phyloP scores from a whole-genome alignment of 2,329 filamentous ascomycete species.

The Spiromastix sp. region DNA sequence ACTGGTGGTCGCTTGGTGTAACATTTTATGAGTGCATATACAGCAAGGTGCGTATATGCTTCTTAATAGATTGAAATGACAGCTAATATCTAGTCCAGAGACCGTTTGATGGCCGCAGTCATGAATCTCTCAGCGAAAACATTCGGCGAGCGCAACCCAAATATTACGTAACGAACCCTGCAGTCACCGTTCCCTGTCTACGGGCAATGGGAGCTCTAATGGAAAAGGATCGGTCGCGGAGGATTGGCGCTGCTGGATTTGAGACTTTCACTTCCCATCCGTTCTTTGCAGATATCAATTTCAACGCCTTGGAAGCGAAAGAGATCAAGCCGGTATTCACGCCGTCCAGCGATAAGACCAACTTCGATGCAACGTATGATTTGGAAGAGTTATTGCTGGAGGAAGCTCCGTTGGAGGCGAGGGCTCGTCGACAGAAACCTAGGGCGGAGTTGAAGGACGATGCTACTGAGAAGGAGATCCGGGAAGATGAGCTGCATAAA shows the following conservation, averaged over 20 bases:
- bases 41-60: constrained; percentile 62
- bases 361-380: constrained; percentile 97
- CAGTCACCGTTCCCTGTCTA: constrained; percentile 77
- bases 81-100: constrained; percentile 58
- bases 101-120: constrained; percentile 83
- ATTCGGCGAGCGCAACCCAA: constrained; percentile 75
- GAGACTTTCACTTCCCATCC: constrained; percentile 77
- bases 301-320: constrained; percentile 72
- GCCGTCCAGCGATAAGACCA: constrained; percentile 94
- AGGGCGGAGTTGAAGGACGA: constrained; percentile 85
- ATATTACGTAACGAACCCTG: constrained; percentile 85
- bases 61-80: too few relatives aligned
- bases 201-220: constrained; percentile 79
- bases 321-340: constrained; percentile 84
- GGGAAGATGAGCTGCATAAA: constrained; percentile 84
- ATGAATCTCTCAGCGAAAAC: constrained; percentile 66
- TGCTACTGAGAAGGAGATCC: constrained; percentile 87
- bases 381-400: constrained; percentile 87
- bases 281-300: constrained; percentile 82
- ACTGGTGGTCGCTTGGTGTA: constrained; percentile 98
- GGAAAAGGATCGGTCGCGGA: constrained; percentile 65
- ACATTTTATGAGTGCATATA: constrained; percentile 99
- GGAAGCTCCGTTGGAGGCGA: constrained; percentile 86
- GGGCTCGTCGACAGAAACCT: constrained; percentile 87
- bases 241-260: constrained; percentile 75